These are phyloP conservation scores for Paramecium pentaurelia DNA, from an alignment of 73 alveolate genomes.

Conservation along the genomic window DNA sequence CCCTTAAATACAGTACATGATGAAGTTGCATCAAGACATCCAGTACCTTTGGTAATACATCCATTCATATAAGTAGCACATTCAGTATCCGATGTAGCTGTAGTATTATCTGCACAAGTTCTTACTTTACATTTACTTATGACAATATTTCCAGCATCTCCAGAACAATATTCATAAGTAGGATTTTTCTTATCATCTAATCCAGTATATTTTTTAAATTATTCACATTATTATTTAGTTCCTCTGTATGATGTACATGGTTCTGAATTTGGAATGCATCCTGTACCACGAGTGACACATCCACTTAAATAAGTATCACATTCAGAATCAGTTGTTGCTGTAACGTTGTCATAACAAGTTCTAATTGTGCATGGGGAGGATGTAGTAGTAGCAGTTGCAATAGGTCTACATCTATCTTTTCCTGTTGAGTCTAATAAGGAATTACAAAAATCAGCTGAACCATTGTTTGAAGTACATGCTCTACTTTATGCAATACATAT, in stretches of 20 bases:
- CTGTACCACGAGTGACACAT: not conserved
- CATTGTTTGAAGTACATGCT: not conserved
- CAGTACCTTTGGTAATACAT: constrained; percentile 19
- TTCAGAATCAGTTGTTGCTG: not conserved
- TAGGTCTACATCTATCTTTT: not conserved
- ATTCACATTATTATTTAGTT: not conserved
- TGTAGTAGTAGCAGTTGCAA: not conserved
- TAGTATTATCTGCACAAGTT: not conserved
- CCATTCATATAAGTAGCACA: not conserved
- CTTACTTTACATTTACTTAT: not conserved
- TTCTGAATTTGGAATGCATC: not conserved
- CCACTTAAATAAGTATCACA: not conserved
- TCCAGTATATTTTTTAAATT: not conserved
- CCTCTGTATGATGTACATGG: no score
- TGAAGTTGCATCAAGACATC: not conserved
- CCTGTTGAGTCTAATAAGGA: not conserved
- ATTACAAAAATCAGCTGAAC: not conserved
- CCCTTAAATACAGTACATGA: not conserved
- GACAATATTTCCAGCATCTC: not conserved
- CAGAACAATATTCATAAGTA: not conserved
- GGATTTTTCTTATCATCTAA: not conserved
- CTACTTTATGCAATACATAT: not conserved
- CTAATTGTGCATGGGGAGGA: not conserved
- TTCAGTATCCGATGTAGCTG: not conserved
- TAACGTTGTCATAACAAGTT: not conserved